Evolutionary conservation across 2,329 filamentous ascomycete species (phyloP), one percentile per base, ranked within the genome.

Genomic region (Fusarium penzigii): DNA sequence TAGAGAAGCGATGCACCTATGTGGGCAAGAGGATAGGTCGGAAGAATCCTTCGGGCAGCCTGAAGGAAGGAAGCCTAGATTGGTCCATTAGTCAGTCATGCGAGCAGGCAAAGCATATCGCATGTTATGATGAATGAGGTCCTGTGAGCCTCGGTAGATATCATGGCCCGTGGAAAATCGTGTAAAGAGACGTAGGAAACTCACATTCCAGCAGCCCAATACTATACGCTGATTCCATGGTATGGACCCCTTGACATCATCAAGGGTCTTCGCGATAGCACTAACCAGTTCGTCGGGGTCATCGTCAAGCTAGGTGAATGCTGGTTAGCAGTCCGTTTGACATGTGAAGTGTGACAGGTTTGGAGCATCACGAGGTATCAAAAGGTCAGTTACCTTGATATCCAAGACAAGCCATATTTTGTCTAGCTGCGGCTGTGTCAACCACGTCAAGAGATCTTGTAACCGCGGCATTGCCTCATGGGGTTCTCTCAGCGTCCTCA

Each of bases 401-500:
- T 97, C 93, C 4, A 97, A 76, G 55, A 97, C 71, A 6, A 94
- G 64, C 92, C 92, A 96, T 10, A 92, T 77, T 41, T 87, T 70
- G 63, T 89, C 83, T 39, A 81, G 69, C 1, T 78, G 86, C 0
- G 86, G 86, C 58, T 82, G 75, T 1, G 82, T 77, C 47, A 97
- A 70, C 65, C 87, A 93, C 52, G 83, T 78, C 9, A 97, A 75
- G 48, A 97, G 73, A 64, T 97, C 92, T 17, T 72, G 63, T 12
- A 97, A 75, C 29, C 88, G 78, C 5, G 92, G 85, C 84, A 97
- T 87, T 1, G 79, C 77, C 67, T 89, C 81, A 50, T 84, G 80
- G 9, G 91, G 91, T 55, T 82, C 80, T 51, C 80, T 77, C 6
- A 87, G 55, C 1, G 91, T 95, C 39, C 81, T 78, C 39, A 95